Percentiles rank a stretch among this genome's conserved stretches.
Conservation (phyloP, 1,284 basidiomycete species). For the Ceratobasidium sp. region DNA sequence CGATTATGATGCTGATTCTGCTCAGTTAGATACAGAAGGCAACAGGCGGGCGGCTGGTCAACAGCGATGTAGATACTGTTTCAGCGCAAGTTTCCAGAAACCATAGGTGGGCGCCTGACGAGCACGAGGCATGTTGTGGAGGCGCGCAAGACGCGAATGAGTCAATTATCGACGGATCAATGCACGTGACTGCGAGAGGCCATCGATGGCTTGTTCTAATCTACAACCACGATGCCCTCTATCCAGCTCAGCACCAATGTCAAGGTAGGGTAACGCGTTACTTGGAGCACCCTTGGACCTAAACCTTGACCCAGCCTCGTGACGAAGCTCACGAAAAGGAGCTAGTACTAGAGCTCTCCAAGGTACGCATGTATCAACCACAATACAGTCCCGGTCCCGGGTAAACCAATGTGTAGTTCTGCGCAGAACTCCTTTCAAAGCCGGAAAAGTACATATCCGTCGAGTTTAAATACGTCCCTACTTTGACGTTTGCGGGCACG, state of each 20-base stretch:
- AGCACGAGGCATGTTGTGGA: not conserved
- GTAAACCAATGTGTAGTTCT: constrained; percentile 58
- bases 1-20: constrained; percentile 12
- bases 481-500: constrained; percentile 69
- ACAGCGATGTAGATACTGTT: not conserved
- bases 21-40: constrained; percentile 18
- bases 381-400: not conserved
- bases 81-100: not conserved
- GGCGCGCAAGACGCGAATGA: constrained; percentile 19
- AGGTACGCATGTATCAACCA: constrained; percentile 58
- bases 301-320: not conserved
- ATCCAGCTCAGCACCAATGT: constrained; percentile 73
- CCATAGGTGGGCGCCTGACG: not conserved
- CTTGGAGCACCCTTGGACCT: not conserved
- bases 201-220: not conserved
- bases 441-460: constrained; percentile 68
- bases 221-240: constrained; percentile 62
- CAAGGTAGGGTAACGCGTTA: constrained; percentile 57
- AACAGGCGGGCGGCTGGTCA: not conserved
- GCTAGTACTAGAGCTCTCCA: constrained; percentile 72
- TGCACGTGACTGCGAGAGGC: constrained; percentile 23
- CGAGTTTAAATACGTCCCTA: constrained; percentile 68
- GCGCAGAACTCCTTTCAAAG: constrained; percentile 66
- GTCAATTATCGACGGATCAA: constrained; percentile 5
- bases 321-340: constrained; percentile 64